Evolutionary conservation across 2,329 filamentous ascomycete genomes (phyloP), one percentile per base, ranked within the genome.

Genomic region (Paecilomyces niveus): DNA sequence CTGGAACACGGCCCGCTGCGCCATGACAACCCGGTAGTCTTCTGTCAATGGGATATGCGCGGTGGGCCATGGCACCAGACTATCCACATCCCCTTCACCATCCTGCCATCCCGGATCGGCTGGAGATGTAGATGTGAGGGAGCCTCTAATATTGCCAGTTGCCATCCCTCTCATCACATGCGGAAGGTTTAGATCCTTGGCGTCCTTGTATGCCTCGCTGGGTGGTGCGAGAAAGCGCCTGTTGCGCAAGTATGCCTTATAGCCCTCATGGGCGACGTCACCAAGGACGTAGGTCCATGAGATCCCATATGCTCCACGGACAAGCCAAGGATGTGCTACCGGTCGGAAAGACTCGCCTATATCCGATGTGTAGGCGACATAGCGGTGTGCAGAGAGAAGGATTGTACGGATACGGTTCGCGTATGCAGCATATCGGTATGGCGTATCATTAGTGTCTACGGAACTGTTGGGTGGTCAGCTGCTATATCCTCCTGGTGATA

Each of bases 311-410:
- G 94, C 94, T 54, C 85, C 80, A 59, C 88, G 85, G 10, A 99
- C 89, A 2, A 95, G 77, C 67, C 82, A 86, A 0, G 92, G 93
- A 71, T 97, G 92, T 3, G 93, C 92, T 45, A 99, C 83, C 0
- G 94, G 94, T 1, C 94, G 86, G 76, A 99, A 99, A 0, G 90
- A 95, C 75, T 99, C 94, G 72, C 94, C 94, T 63, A 99, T 93
- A 69, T 97, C 93, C 21, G 88, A 92, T 0, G 94, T 97, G 74
- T 99, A 99, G 58, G 94, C 94, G 54, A 99, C 92, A 70, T 99
- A 99, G 68, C 94, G 88, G 70, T 97, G 94, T 3, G 92, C 92
- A 15, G 89, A 91, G 65, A 92, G 80, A 68, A 99, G 85, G 64
- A 97, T 89, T 7, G 92, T 96, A 61, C 90, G 87, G 62, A 94